A percentile compares a stretch with the other conserved stretches of the same genome.
Evolutionary conservation across 129 eudicot genomes (phyloP).

Genomic region (Helichrysum umbraculigerum): DNA sequence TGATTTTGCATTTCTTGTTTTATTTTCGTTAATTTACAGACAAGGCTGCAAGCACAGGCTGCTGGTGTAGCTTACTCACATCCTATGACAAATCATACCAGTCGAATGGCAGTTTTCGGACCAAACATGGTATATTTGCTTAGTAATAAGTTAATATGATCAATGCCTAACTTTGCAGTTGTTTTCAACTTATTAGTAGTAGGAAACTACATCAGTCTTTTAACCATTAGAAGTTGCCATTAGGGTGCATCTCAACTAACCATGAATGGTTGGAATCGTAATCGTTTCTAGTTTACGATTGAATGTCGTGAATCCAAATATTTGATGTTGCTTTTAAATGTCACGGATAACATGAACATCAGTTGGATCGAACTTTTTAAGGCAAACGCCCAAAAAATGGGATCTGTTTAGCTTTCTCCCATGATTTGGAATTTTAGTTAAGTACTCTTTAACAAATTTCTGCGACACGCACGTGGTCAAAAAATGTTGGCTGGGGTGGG

Average conservation of each 20-base stretch:
- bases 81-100: conserved; percentile 78
- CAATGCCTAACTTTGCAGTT: not conserved
- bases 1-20: not conserved
- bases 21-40: conserved; percentile 47
- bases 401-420: not conserved
- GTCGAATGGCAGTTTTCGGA: conserved; percentile 88
- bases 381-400: not conserved
- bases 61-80: conserved; percentile 89
- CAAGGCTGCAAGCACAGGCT: conserved; percentile 98
- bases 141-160: not conserved
- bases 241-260: not conserved
- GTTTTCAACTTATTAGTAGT: not conserved
- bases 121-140: conserved; percentile 72
- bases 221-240: not conserved
- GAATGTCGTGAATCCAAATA: no score
- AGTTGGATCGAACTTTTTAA: not conserved
- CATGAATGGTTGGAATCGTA: not conserved
- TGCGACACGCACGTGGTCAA: not conserved
- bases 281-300: not conserved
- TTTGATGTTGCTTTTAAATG: not conserved
- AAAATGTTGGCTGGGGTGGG: not conserved
- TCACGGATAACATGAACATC: not conserved
- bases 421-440: not conserved
- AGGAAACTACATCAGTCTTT: not conserved
- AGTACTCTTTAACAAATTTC: not conserved